Evolutionary conservation across 768 basidiomycete genomes (phyloP).

Genomic region (Chalciporus pseudorubinellus): DNA sequence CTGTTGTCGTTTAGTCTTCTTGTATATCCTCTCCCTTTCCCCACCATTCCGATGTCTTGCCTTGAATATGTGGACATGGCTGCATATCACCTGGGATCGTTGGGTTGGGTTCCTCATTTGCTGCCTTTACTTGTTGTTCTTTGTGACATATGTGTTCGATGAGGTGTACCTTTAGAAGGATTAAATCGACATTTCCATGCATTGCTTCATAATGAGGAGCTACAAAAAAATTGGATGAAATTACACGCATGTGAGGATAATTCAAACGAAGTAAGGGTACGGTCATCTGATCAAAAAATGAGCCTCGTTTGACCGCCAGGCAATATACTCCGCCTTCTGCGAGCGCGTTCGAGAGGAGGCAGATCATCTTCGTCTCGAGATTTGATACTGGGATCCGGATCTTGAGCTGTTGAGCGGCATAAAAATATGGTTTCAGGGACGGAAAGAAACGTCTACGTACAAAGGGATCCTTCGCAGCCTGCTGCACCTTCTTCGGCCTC

Average conservation of each 20-base stretch:
- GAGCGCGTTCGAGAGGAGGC: slow-evolving; percentile 68
- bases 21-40: slow-evolving; percentile 19
- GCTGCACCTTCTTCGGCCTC: slow-evolving; percentile 33
- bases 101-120: slow-evolving; percentile 8
- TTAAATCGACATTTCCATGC: slow-evolving; percentile 8
- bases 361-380: slow-evolving; percentile 53
- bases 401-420: slow-evolving; percentile 21
- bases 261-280: too few relatives aligned
- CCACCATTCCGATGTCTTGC: not conserved
- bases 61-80: not conserved
- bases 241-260: too few relatives aligned
- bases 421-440: slow-evolving; percentile 1
- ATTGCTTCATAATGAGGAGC: too few relatives aligned
- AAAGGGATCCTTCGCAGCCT: slow-evolving; percentile 14
- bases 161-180: slow-evolving; percentile 27
- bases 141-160: slow-evolving; percentile 14
- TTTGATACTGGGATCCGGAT: slow-evolving; percentile 24
- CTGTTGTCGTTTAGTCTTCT: slow-evolving; percentile 12
- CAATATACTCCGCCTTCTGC: slow-evolving; percentile 45
- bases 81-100: slow-evolving; percentile 8
- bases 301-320: slow-evolving; percentile 32
- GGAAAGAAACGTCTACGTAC: slow-evolving; percentile 17
- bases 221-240: not conserved
- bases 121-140: slow-evolving; percentile 12
- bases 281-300: slow-evolving; percentile 5